These are phyloP conservation scores for Sugiyamaella castrensis DNA, from an alignment of 1,139 yeast species.

Conservation along the genomic window DNA sequence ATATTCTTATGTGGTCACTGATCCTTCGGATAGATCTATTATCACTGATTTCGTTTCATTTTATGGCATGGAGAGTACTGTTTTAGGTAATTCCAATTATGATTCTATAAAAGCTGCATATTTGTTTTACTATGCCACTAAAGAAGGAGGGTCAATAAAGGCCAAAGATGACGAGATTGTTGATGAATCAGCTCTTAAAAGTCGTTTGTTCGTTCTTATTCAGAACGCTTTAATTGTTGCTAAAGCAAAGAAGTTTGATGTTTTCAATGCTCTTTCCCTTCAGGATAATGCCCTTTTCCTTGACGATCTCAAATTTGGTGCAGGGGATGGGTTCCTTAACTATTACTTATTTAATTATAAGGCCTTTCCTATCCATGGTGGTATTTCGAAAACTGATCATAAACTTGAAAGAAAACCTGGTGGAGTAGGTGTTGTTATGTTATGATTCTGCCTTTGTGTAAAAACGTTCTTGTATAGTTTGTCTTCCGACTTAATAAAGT, in stretches of 20 bases:
- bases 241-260: constrained; percentile 68
- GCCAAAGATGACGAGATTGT: constrained; percentile 19
- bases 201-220: constrained; percentile 59
- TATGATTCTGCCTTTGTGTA: constrained; percentile 38
- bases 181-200: constrained; percentile 41
- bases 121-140: constrained; percentile 81
- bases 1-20: constrained; percentile 75
- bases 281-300: constrained; percentile 86
- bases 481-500: too few species aligned
- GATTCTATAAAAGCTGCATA: constrained; percentile 81
- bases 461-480: too few species aligned
- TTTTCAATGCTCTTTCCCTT: constrained; percentile 85
- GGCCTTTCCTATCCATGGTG: constrained; percentile 78
- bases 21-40: constrained; percentile 47
- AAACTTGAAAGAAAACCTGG: constrained; percentile 52
- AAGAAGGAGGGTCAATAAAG: constrained; percentile 24
- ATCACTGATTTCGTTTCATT: constrained; percentile 89
- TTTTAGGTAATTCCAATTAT: constrained; percentile 64
- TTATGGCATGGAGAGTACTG: constrained; percentile 84
- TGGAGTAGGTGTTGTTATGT: constrained; percentile 86
- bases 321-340: constrained; percentile 90
- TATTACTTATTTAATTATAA: constrained; percentile 89
- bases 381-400: constrained; percentile 57
- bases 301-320: constrained; percentile 81
- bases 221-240: constrained; percentile 77